Evolutionary conservation across 257 asterid genomes (phyloP), one percentile per base, ranked within the genome.

Genomic region (Solanum etuberosum): DNA sequence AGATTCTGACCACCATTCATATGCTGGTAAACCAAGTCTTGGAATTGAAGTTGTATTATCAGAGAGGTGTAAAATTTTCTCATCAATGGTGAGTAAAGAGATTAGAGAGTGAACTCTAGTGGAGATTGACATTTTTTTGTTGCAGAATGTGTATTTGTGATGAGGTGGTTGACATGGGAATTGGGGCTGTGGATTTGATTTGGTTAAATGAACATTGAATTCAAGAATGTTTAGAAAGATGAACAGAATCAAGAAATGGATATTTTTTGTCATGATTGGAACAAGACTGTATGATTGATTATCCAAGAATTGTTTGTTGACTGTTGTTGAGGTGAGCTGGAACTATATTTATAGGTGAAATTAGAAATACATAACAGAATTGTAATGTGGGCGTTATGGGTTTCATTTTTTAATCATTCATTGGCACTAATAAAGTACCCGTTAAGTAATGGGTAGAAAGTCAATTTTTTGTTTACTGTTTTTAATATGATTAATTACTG

Each of bases 1-100:
- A 7, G 99, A 95, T 37, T 97, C 98, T 38, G 98, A 97, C 99
- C 99, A 95, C 98, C 98, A 97, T 86, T 94, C 93, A 88, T 93
- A 95, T 7, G 95, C 63, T 3, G 99, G 98, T 18, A 95, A 91
- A 7, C 98, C 95, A 40, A 97, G 94, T 80, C 98, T 87, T 18
- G 98, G 91, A 65, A 94, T 86, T 6, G 91, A 88, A 85, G 94
- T 91, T 86, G 93, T 95, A 87, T 93, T 94, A 90, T 93, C 88
- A 76, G 93, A 90, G 37, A 95, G 95, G 81, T 90, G 98, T 68
- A 90, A 90, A 88, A 97, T 95, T 88, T 97, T 97, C 32, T 97
- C 99, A 48, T 91, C 83, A 76, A 94, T 90, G 4, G 95, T 93
- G 89, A 94, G 96, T 88, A 91, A 90, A 16, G 98, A 91, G 89